Evolutionary conservation across 345 rosid species (phyloP).

Genomic region (Dipteronia dyeriana): DNA sequence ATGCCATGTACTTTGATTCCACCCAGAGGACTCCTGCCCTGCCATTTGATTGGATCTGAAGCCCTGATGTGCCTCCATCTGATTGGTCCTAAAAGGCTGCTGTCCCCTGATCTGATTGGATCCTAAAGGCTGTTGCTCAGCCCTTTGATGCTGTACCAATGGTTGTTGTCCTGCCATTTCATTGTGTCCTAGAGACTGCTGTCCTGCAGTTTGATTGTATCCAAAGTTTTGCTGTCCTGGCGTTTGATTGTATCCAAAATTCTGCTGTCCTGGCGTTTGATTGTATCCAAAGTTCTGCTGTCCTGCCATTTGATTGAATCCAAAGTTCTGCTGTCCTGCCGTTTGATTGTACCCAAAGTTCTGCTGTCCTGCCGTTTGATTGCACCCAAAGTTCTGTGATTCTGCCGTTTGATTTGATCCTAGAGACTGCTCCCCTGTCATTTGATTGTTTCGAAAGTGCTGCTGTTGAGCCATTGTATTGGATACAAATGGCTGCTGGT

Average conservation of each 20-base stretch:
- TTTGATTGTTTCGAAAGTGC: not conserved
- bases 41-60: not conserved
- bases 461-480: slow-evolving; percentile 21
- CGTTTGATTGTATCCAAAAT: slow-evolving; percentile 11
- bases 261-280: slow-evolving; percentile 12
- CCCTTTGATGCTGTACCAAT: too few relatives aligned
- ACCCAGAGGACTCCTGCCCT: slow-evolving; percentile 1
- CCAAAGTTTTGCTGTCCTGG: slow-evolving; percentile 14
- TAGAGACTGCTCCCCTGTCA: slow-evolving; percentile 1
- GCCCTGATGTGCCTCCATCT: not conserved
- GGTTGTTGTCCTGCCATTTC: slow-evolving; percentile 12
- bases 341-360: slow-evolving; percentile 11
- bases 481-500: not conserved
- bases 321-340: slow-evolving; percentile 13
- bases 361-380: slow-evolving; percentile 29
- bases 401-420: not conserved
- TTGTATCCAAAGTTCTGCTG: not conserved
- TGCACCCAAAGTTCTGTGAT: slow-evolving; percentile 13
- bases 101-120: slow-evolving; percentile 19
- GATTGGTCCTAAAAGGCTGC: slow-evolving; percentile 19
- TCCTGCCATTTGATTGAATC: slow-evolving; percentile 8
- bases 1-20: not conserved
- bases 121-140: slow-evolving; percentile 1
- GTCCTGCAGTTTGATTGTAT: slow-evolving; percentile 21
- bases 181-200: not conserved